phyloP scores from a whole-genome alignment of 176 grass and related monocot species.

The Oryza meyeriana region DNA sequence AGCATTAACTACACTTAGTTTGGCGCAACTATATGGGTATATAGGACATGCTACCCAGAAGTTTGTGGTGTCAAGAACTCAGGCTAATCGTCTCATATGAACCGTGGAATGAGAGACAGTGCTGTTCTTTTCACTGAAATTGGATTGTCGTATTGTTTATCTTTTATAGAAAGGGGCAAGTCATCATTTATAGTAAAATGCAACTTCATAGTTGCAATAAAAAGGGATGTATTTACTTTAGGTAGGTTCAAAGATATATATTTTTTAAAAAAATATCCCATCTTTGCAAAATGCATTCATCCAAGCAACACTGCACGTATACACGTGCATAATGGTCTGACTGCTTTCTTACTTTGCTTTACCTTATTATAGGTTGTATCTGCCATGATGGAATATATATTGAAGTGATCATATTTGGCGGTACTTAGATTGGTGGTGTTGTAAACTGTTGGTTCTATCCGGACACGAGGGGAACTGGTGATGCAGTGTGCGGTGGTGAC shows the following conservation, averaged over 20 bases:
- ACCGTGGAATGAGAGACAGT: neutral
- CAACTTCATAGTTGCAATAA: neutral
- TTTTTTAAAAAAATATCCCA: neutral
- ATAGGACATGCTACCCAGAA: neutral
- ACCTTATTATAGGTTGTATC: neutral
- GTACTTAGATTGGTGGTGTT: slow-evolving; percentile 30
- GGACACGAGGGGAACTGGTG: neutral
- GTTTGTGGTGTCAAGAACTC: neutral
- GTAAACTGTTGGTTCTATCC: slow-evolving; percentile 28
- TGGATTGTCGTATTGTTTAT: neutral
- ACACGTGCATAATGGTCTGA: neutral
- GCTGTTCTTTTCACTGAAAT: neutral
- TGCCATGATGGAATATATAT: slow-evolving; percentile 26
- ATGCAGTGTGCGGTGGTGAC: neutral
- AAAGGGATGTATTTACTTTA: neutral
- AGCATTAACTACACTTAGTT: no score
- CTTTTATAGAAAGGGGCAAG: neutral
- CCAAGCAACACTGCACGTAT: neutral
- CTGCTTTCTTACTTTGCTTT: slow-evolving; percentile 25
- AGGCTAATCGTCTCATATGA: neutral
- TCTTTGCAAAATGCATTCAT: neutral
- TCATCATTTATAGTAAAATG: neutral
- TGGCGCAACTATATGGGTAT: no score
- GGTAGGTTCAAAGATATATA: neutral
- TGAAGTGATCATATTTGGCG: slow-evolving; percentile 10